Conservation (phyloP, 352 stramenopile species). For the Phytophthora cactorum region DNA sequence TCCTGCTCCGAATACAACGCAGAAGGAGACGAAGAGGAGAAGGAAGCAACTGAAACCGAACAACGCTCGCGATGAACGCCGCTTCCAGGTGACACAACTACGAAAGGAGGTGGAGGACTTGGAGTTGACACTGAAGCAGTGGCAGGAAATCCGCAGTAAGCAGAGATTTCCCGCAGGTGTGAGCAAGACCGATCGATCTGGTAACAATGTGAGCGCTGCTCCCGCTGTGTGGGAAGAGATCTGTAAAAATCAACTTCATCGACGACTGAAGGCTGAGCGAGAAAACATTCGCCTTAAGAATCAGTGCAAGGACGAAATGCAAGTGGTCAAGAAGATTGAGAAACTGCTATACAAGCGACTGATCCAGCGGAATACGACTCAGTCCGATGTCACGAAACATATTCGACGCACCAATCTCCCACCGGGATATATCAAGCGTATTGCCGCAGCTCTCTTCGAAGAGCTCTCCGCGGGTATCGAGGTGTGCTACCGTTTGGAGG, state of each 20-base stretch:
- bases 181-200: not conserved
- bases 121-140: conserved; percentile 19
- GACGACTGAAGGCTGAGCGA: not conserved
- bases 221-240: not conserved
- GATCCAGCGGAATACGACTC: not conserved
- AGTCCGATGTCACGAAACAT: not conserved
- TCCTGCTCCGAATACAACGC: no score
- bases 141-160: conserved; percentile 9
- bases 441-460: not conserved
- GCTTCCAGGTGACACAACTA: conserved; percentile 17
- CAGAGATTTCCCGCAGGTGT: not conserved
- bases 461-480: not conserved
- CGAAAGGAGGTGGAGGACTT: conserved; percentile 17
- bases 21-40: not conserved
- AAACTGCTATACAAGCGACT: not conserved
- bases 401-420: not conserved
- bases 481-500: not conserved
- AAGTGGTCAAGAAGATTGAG: not conserved
- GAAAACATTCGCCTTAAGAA: not conserved
- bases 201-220: not conserved
- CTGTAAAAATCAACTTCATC: not conserved
- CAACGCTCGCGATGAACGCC: conserved; percentile 29
- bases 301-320: not conserved
- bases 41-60: conserved; percentile 21
- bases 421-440: not conserved